Conservation (phyloP, 305 asterid genomes). For the Fraxinus velutina region DNA sequence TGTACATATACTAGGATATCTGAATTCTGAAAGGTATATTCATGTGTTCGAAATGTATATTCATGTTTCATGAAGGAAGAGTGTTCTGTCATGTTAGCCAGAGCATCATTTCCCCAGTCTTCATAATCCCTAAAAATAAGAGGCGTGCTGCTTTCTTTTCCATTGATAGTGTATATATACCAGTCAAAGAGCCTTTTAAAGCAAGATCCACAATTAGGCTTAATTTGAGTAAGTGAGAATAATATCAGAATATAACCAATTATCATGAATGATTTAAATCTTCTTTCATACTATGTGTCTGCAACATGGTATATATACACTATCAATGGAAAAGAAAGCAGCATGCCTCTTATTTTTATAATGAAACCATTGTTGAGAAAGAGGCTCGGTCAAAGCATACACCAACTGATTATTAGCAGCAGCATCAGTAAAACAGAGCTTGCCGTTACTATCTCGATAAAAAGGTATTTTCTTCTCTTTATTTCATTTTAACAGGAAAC, state of each 20-base stretch:
- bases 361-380: neutral
- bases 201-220: neutral
- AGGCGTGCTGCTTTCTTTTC: neutral
- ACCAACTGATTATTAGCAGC: neutral
- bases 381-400: neutral
- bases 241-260: neutral
- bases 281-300: neutral
- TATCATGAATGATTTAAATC: neutral
- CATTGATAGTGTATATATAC: neutral
- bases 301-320: neutral
- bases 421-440: neutral
- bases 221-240: neutral
- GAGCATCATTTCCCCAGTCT: neutral
- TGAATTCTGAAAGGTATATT: neutral
- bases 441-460: neutral
- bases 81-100: neutral
- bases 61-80: neutral
- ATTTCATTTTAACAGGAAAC: neutral
- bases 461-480: neutral
- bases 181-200: neutral
- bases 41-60: neutral
- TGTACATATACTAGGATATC: constrained; percentile 6
- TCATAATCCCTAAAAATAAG: neutral
- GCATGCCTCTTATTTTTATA: neutral
- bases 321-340: no score